These are phyloP conservation scores for Chrysoporthe cubensis DNA, from an alignment of 2,329 filamentous ascomycete genomes.

Conservation along the genomic window DNA sequence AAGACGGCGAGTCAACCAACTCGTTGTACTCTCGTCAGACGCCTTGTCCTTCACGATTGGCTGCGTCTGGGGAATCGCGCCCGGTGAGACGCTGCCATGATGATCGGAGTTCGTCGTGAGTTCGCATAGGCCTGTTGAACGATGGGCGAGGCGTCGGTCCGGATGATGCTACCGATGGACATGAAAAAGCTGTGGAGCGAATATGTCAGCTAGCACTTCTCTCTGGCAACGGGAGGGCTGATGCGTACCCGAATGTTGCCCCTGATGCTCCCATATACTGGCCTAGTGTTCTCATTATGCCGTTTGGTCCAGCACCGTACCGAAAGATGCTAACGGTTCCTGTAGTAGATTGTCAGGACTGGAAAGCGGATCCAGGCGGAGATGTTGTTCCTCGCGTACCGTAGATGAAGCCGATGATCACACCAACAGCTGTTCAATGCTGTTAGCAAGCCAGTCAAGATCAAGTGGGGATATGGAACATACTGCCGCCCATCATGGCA, in stretches of 20 bases:
- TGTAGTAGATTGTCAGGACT: slow-evolving; percentile 41
- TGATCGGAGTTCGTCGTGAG: slow-evolving; percentile 74
- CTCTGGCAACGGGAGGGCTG: background rate
- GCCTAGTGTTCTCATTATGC: slow-evolving; percentile 89
- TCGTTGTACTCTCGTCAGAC: background rate
- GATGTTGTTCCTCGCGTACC: slow-evolving; percentile 57
- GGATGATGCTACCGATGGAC: slow-evolving; percentile 96
- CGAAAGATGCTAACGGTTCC: slow-evolving; percentile 93
- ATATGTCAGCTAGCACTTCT: slow-evolving; percentile 21
- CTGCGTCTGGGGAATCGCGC: slow-evolving; percentile 31
- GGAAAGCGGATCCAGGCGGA: slow-evolving; percentile 19
- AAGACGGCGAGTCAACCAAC: slow-evolving; percentile 8
- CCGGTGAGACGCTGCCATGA: slow-evolving; percentile 55
- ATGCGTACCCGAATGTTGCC: slow-evolving; percentile 86
- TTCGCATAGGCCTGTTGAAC: slow-evolving; percentile 75
- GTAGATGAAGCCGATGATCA: slow-evolving; percentile 97
- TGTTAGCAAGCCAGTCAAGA: slow-evolving; percentile 4
- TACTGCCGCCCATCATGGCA: slow-evolving; percentile 98
- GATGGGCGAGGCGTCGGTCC: slow-evolving; percentile 82
- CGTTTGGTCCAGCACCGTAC: slow-evolving; percentile 90
- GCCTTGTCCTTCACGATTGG: slow-evolving; percentile 17
- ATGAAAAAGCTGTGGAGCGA: slow-evolving; percentile 78
- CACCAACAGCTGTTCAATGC: slow-evolving; percentile 73
- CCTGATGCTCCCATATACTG: slow-evolving; percentile 97
- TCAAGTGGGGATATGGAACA: slow-evolving; percentile 42